phyloP scores from a whole-genome alignment of 2,329 filamentous ascomycete species.

The Teratosphaeria gauchensis region DNA sequence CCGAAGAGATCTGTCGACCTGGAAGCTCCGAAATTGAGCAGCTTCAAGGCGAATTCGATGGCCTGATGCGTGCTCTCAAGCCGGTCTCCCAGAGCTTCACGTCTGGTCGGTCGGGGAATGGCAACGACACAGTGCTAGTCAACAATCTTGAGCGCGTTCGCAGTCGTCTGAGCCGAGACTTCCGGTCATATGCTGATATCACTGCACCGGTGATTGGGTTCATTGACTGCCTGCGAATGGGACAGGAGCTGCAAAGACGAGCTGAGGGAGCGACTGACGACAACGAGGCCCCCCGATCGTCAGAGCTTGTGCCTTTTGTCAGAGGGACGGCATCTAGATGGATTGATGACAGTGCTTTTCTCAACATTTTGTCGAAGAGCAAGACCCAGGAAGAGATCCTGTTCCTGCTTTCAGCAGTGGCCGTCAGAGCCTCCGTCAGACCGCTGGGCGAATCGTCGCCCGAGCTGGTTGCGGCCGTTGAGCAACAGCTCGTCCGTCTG shows the following conservation, averaged over 20 bases:
- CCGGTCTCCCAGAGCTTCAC: background rate
- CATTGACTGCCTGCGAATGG: slow-evolving; percentile 56
- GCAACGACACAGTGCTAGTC: slow-evolving; percentile 6
- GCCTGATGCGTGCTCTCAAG: slow-evolving; percentile 15
- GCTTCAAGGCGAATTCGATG: slow-evolving; percentile 68
- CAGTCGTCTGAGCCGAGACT: slow-evolving; percentile 57
- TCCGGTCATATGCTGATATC: slow-evolving; percentile 76
- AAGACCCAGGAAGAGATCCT: slow-evolving; percentile 14
- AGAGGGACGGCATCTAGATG: slow-evolving; percentile 11
- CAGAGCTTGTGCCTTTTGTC: slow-evolving; percentile 15
- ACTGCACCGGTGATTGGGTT: slow-evolving; percentile 69
- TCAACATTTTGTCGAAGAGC: slow-evolving; percentile 6
- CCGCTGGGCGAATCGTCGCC: slow-evolving; percentile 5
- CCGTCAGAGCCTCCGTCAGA: slow-evolving; percentile 8
- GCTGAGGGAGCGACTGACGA: background rate
- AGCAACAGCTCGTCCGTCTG: slow-evolving; percentile 59
- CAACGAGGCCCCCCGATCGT: background rate
- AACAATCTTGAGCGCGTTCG: slow-evolving; percentile 49
- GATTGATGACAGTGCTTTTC: slow-evolving; percentile 14
- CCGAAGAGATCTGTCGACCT: slow-evolving; percentile 63
- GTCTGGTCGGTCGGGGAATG: background rate
- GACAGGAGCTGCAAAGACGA: slow-evolving; percentile 8
- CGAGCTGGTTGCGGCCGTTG: slow-evolving; percentile 40
- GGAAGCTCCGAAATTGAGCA: slow-evolving; percentile 55
- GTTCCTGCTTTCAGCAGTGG: slow-evolving; percentile 13